These are phyloP conservation scores for Didymella sp. DNA, from an alignment of 2,329 filamentous ascomycete species.

Conservation along the genomic window DNA sequence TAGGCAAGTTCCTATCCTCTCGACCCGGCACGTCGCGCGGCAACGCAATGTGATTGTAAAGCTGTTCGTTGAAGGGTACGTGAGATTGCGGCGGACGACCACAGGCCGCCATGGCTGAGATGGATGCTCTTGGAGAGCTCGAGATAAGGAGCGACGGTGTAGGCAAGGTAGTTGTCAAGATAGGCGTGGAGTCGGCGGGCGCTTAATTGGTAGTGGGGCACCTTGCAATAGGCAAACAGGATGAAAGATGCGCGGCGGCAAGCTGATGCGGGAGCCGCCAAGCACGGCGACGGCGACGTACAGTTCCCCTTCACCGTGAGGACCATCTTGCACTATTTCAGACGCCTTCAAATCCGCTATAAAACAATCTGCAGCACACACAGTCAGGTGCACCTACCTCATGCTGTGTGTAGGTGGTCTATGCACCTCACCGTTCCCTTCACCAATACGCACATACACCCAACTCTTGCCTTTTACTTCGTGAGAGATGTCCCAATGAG, in stretches of 20 bases:
- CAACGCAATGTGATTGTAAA: slow-evolving; percentile 49
- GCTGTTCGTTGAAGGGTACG: slow-evolving; percentile 27
- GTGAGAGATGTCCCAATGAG: neutral
- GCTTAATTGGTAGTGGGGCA: neutral
- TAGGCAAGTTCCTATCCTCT: slow-evolving; percentile 39
- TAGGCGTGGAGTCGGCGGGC: neutral
- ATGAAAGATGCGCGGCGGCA: slow-evolving; percentile 11
- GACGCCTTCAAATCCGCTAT: neutral
- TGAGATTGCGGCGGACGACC: slow-evolving; percentile 3
- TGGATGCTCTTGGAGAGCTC: neutral
- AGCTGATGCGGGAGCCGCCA: slow-evolving; percentile 10
- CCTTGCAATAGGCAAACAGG: neutral
- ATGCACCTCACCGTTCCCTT: neutral
- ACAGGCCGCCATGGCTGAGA: slow-evolving; percentile 26
- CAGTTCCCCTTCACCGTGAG: slow-evolving; percentile 11
- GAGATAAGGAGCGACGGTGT: neutral
- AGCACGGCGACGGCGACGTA: slow-evolving; percentile 8
- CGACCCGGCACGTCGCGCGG: slow-evolving; percentile 50
- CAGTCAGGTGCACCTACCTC: neutral
- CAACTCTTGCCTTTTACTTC: neutral
- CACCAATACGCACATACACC: neutral
- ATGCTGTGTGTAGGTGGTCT: neutral
- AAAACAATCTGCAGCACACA: neutral
- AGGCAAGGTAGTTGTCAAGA: neutral
- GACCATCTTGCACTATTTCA: neutral